Base-by-base conservation (phyloP, 2,329 filamentous ascomycete genomes). In the Plenodomus tracheiphilus region DNA sequence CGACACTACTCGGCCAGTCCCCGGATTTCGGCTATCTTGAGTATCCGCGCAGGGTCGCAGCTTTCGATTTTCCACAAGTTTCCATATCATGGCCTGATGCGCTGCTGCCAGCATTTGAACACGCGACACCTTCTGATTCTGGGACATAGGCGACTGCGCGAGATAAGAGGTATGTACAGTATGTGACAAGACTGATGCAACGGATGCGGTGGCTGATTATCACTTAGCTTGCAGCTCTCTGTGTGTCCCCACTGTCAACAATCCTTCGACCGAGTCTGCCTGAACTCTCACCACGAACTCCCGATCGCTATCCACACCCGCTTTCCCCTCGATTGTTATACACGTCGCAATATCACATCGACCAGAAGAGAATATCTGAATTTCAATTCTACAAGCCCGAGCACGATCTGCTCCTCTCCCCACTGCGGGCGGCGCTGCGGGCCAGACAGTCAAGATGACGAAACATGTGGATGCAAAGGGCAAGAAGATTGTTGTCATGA, bases 401-500 rank as follows among this genome's bases (percentile, higher is more conserved):
- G 13, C 28, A 11, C 28, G 4, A 10, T 15, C 8, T 11, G 11
- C 28, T 8, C 28, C 13, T 32, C 13, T 10, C 28, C 28, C 28
- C 28, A 15, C 28, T 15, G 28, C 7, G 28, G 28, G 22, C 22
- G 22, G 22, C 22, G 22, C 22, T 25, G 22, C 22, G 9, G 28
- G 28, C 28, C 28, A 45, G 43, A 20, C n/a, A 43, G 38, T 49
- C 43, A 49, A 4, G 44, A 62, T 59, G 52, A 48, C 40, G 13
- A 42, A 54, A 19, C 48, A 56, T 41, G 49, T 35, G 40, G 53
- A 57, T n/a, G 57, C 56, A 3, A 52, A 62, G 54, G 62, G 62
- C 62, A 69, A 69, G 51, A 69, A 68, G 56, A 63, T 69, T 45
- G 69, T 66, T 20, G 49, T 84, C 43, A 88, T 89, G 85, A 85